Evolutionary conservation across 345 rosid genomes (phyloP).

Genomic region (Psidium guajava): DNA sequence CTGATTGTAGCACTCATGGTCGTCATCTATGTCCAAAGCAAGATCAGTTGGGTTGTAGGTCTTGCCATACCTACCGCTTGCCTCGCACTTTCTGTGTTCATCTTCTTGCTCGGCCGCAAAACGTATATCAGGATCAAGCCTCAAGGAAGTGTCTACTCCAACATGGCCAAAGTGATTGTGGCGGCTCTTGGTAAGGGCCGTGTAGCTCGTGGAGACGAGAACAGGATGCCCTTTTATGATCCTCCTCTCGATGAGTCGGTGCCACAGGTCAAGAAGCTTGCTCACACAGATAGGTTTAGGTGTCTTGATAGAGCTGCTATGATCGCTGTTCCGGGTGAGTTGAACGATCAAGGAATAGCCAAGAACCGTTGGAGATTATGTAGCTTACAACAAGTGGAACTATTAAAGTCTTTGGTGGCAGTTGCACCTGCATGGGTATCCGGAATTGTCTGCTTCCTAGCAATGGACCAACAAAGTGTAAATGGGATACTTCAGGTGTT

Average conservation of each 20-base stretch:
- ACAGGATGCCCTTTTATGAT: constrained; percentile 14
- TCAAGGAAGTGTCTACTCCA: constrained; percentile 40
- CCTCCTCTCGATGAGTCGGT: constrained; percentile 17
- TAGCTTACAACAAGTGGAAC: constrained; percentile 31
- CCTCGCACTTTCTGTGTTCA: constrained; percentile 24
- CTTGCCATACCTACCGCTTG: constrained; percentile 37
- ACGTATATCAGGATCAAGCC: constrained; percentile 34
- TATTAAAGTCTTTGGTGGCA: constrained; percentile 18
- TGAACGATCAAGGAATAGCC: constrained; percentile 30
- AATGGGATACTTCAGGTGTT: constrained; percentile 47
- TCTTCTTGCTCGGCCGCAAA: constrained; percentile 35
- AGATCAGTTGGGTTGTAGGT: constrained; percentile 51
- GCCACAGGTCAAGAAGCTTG: constrained; percentile 6
- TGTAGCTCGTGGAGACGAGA: background rate
- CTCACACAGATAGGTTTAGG: constrained; percentile 22
- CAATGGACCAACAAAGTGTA: constrained; percentile 48
- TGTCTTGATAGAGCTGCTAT: constrained; percentile 44
- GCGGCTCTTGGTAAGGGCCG: constrained; percentile 30
- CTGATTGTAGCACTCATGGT: constrained; percentile 36
- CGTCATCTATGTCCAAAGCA: constrained; percentile 49
- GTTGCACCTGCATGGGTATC: constrained; percentile 32
- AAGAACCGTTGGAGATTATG: constrained; percentile 30
- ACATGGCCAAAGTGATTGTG: constrained; percentile 33
- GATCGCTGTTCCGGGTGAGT: constrained; percentile 21
- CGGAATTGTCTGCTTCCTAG: constrained; percentile 29